Evolutionary conservation across 192 early-diverging fungal species (phyloP).

Genomic region (Geranomyces variabilis): DNA sequence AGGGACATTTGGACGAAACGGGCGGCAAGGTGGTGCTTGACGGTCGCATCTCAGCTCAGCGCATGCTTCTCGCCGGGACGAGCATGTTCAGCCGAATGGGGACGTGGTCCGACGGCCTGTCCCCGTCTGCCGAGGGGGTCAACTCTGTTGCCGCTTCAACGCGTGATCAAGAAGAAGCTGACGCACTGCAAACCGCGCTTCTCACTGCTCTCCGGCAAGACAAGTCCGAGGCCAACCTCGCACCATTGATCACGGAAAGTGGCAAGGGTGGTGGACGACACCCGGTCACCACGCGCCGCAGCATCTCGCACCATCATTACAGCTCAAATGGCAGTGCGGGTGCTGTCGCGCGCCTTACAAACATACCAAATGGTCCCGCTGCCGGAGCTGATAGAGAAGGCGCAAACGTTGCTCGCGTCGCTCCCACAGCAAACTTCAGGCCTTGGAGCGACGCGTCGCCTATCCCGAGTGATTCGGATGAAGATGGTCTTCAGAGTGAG

Average conservation of each 20-base stretch:
- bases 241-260: constrained; percentile 27
- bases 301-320: not conserved
- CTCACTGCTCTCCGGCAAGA: constrained; percentile 13
- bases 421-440: not conserved
- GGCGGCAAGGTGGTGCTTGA: constrained; percentile 27
- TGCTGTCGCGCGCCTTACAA: not conserved
- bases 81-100: constrained; percentile 6
- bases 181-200: constrained; percentile 16
- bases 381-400: too few relatives aligned
- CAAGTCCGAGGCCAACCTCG: constrained; percentile 16
- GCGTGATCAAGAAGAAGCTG: constrained; percentile 7
- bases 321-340: not conserved
- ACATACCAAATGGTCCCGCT: not conserved
- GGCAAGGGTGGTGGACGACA: constrained; percentile 37
- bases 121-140: not conserved
- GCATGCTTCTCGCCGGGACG: constrained; percentile 22
- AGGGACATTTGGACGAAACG: constrained; percentile 25
- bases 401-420: not conserved
- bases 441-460: constrained; percentile 32
- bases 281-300: constrained; percentile 6
- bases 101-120: constrained; percentile 16
- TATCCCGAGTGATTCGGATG: constrained; percentile 11
- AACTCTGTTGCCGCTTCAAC: not conserved
- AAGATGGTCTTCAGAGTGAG: not conserved
- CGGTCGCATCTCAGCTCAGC: constrained; percentile 27